These are phyloP conservation scores for Vitis cinerea DNA, from an alignment of 164 flowering plant genomes.

Conservation along the genomic window DNA sequence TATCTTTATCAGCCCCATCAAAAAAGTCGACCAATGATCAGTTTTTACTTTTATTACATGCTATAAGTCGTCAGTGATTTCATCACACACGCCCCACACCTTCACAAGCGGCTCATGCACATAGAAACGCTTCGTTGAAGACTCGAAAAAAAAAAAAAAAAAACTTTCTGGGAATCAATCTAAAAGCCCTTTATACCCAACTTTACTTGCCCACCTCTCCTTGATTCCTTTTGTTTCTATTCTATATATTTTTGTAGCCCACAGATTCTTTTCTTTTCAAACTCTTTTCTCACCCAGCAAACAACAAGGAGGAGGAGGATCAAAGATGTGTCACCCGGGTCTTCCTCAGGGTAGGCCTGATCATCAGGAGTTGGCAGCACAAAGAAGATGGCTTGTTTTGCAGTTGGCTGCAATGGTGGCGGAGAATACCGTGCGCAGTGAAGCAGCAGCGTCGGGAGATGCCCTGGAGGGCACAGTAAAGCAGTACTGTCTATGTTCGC, in stretches of 20 bases:
- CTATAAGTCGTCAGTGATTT: no score
- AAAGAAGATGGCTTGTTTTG: constrained; percentile 10
- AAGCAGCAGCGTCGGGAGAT: neutral
- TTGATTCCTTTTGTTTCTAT: neutral
- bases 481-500: constrained; percentile 52
- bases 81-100: no score
- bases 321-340: constrained; percentile 14
- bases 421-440: neutral
- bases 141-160: neutral
- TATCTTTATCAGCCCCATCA: no score
- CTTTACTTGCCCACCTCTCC: constrained; percentile 5
- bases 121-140: neutral
- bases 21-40: no score
- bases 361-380: neutral
- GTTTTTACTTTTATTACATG: no score
- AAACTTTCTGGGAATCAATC: neutral
- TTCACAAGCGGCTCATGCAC: neutral
- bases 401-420: neutral
- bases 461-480: constrained; percentile 13
- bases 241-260: constrained; percentile 2
- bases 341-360: neutral
- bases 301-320: neutral
- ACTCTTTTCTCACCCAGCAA: neutral
- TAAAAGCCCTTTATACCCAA: constrained; percentile 12
- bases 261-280: neutral